phyloP scores from a whole-genome alignment of 208 protist genomes.

The Tritrichomonas musculus region DNA sequence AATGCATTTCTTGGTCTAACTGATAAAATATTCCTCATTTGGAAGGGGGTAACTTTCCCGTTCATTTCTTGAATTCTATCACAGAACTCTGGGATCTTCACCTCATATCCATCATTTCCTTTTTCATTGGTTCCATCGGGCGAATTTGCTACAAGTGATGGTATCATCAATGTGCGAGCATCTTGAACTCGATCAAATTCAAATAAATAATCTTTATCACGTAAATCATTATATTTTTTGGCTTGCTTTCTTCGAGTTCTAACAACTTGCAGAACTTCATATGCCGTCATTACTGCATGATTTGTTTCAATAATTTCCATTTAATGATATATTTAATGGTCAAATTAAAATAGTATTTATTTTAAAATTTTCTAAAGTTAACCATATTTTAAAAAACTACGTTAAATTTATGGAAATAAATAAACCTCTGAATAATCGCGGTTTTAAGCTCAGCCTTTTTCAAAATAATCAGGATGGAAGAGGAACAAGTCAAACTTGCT shows the following conservation, averaged over 20 bases:
- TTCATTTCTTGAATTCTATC: background rate
- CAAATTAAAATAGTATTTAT: too few species aligned
- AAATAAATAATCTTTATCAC: background rate
- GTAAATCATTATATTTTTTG: background rate
- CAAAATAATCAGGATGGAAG: too few species aligned
- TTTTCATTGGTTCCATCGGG: background rate
- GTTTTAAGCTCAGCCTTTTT: too few species aligned
- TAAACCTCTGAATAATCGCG: too few species aligned
- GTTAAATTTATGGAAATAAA: too few species aligned
- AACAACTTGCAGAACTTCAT: background rate
- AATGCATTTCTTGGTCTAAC: background rate
- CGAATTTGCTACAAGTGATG: background rate
- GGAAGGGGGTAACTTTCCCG: background rate
- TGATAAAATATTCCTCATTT: background rate
- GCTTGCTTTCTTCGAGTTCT: background rate
- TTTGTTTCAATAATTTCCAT: conserved; percentile 28
- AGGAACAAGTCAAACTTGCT: too few species aligned
- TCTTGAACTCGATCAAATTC: background rate
- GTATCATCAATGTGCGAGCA: background rate
- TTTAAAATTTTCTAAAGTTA: too few species aligned
- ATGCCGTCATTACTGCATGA: conserved; percentile 10
- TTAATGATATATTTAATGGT: too few species aligned
- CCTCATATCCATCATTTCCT: background rate
- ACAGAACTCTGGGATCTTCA: background rate
- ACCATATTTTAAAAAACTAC: too few species aligned